A percentile compares a stretch with the other conserved stretches of the same genome.
These are phyloP conservation scores for Coniochaeta pulveracea DNA, from an alignment of 2,329 filamentous ascomycete genomes.

Conservation along the genomic window DNA sequence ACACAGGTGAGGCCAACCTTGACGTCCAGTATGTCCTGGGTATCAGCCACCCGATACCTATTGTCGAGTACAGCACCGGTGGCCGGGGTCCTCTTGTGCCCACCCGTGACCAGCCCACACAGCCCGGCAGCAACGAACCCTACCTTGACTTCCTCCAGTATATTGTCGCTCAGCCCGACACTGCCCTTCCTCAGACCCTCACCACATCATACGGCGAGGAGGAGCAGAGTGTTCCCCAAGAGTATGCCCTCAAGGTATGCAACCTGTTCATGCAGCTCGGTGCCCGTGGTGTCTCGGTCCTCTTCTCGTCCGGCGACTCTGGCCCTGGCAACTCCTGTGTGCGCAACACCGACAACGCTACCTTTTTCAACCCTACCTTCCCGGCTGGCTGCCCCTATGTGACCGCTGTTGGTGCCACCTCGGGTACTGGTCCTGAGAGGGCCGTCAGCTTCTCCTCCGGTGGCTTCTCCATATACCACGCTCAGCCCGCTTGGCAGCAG, in stretches of 20 bases:
- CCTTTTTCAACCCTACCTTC: conserved; percentile 28
- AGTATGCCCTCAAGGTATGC: conserved; percentile 52
- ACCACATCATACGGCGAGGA: conserved; percentile 57
- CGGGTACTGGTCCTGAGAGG: conserved; percentile 21
- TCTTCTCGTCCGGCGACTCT: conserved; percentile 48
- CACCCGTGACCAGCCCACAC: conserved; percentile 32
- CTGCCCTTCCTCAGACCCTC: conserved; percentile 47
- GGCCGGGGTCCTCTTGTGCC: conserved; percentile 47
- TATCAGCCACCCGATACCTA: conserved; percentile 40
- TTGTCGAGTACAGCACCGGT: conserved; percentile 48
- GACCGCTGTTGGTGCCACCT: conserved; percentile 20
- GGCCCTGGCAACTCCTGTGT: conserved; percentile 52
- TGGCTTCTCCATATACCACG: conserved; percentile 27
- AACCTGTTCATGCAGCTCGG: conserved; percentile 53
- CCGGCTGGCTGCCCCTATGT: conserved; percentile 24
- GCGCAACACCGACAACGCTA: conserved; percentile 35
- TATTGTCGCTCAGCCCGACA: conserved; percentile 37
- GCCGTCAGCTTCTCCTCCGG: conserved; percentile 25
- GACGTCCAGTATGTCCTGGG: conserved; percentile 51
- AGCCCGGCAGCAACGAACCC: conserved; percentile 53
- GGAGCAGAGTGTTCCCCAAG: conserved; percentile 50
- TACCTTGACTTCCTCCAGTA: conserved; percentile 53
- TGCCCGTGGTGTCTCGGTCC: conserved; percentile 53
- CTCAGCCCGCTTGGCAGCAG: conserved; percentile 21
- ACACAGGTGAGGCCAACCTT: conserved; percentile 45